phyloP scores from a whole-genome alignment of 1,284 basidiomycete genomes.

The Ustilago vetiveriae region DNA sequence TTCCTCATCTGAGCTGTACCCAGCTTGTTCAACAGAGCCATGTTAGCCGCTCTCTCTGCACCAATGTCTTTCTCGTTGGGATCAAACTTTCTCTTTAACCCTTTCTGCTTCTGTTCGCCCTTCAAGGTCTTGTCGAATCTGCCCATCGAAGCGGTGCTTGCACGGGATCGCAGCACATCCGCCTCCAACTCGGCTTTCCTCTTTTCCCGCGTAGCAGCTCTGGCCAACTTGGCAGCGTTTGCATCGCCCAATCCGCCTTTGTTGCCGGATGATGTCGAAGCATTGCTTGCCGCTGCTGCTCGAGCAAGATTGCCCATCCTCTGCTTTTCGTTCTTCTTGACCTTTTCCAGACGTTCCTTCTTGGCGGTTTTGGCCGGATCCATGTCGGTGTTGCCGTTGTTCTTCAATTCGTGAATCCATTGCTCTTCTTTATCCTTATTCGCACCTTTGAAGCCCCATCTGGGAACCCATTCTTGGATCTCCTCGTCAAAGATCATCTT shows the following conservation, averaged over 20 bases:
- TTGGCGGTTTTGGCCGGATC: conserved; percentile 82
- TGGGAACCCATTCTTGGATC: conserved; percentile 87
- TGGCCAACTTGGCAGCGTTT: conserved; percentile 48
- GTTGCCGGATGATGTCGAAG: neutral
- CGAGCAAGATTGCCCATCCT: conserved; percentile 81
- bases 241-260: conserved; percentile 31
- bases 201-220: conserved; percentile 68
- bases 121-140: conserved; percentile 83
- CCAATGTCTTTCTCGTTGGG: conserved; percentile 76
- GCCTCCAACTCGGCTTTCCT: conserved; percentile 81
- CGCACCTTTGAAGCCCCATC: conserved; percentile 83
- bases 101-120: conserved; percentile 80
- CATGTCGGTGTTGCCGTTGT: conserved; percentile 76
- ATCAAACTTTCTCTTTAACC: conserved; percentile 93
- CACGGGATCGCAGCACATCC: conserved; percentile 80
- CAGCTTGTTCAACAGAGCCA: conserved; percentile 80
- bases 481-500: conserved; percentile 94
- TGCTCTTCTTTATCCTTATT: conserved; percentile 88
- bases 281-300: conserved; percentile 18
- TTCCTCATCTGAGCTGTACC: conserved; percentile 68
- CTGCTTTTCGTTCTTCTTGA: conserved; percentile 86
- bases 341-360: conserved; percentile 79
- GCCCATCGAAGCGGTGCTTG: conserved; percentile 91
- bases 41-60: conserved; percentile 77
- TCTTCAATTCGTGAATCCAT: conserved; percentile 91